Percentiles rank a stretch among this genome's conserved stretches.
These are phyloP conservation scores for Eucalyptus curtisii DNA, from an alignment of 345 rosid species.

Conservation along the genomic window DNA sequence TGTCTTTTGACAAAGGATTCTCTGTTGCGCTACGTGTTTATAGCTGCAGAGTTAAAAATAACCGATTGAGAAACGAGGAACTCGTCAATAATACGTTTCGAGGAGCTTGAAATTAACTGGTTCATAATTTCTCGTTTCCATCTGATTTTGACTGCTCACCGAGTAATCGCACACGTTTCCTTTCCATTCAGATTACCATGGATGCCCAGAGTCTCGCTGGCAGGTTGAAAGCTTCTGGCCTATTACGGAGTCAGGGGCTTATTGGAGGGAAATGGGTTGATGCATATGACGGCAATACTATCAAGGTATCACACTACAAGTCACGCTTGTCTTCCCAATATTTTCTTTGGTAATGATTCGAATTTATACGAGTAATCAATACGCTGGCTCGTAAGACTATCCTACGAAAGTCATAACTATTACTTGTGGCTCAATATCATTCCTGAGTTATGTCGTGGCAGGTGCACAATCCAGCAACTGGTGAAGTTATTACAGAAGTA, in stretches of 20 bases:
- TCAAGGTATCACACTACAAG: conserved; percentile 29
- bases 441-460: conserved; percentile 3
- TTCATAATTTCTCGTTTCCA: background rate
- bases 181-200: conserved; percentile 42
- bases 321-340: background rate
- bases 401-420: background rate
- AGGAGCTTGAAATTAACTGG: background rate
- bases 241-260: conserved; percentile 59
- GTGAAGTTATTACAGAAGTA: conserved; percentile 63
- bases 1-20: background rate
- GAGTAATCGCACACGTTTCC: background rate
- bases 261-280: conserved; percentile 86
- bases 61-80: background rate
- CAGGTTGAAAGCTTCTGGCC: conserved; percentile 35
- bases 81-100: background rate
- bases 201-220: conserved; percentile 27
- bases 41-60: background rate
- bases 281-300: conserved; percentile 60
- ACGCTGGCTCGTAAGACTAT: background rate
- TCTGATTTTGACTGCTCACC: background rate
- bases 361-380: background rate
- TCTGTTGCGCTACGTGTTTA: background rate
- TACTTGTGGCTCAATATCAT: background rate
- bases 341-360: background rate
- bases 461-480: conserved; percentile 90